Evolutionary conservation across 2,329 filamentous ascomycete species (phyloP).

Genomic region (Paecilomyces sp.): DNA sequence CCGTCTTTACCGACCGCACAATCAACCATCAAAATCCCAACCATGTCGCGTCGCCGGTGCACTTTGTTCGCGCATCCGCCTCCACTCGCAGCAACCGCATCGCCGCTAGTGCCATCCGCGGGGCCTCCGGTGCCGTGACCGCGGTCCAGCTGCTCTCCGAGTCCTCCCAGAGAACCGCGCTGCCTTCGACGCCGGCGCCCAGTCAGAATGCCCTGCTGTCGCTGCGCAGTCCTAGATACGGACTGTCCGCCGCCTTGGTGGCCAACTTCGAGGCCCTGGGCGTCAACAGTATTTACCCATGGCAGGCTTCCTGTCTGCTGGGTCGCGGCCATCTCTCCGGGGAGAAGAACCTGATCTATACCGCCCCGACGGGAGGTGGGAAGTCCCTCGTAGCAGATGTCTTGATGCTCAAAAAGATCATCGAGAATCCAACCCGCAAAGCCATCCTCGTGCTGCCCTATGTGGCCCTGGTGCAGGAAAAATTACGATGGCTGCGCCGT

Average conservation of each 20-base stretch:
- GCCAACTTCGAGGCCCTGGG: constrained; percentile 59
- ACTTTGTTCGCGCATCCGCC: constrained; percentile 22
- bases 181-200: constrained; percentile 21
- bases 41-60: constrained; percentile 12
- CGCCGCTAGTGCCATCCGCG: constrained; percentile 29
- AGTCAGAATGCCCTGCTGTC: constrained; percentile 45
- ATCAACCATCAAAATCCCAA: background rate
- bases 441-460: constrained; percentile 69
- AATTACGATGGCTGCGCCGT: constrained; percentile 64
- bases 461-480: constrained; percentile 73
- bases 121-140: constrained; percentile 13
- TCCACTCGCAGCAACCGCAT: constrained; percentile 26
- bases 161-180: constrained; percentile 49
- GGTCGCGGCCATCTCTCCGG: constrained; percentile 60
- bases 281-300: constrained; percentile 69
- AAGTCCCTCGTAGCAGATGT: constrained; percentile 69
- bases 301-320: constrained; percentile 69
- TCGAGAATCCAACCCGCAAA: constrained; percentile 58
- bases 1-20: background rate
- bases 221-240: constrained; percentile 58
- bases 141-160: constrained; percentile 34
- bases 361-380: constrained; percentile 69
- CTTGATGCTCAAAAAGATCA: constrained; percentile 63
- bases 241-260: constrained; percentile 53
- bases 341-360: constrained; percentile 67